Percentiles rank a stretch among this genome's conserved stretches.
Conservation (phyloP, 345 rosid genomes). For the Pugionium cornutum region DNA sequence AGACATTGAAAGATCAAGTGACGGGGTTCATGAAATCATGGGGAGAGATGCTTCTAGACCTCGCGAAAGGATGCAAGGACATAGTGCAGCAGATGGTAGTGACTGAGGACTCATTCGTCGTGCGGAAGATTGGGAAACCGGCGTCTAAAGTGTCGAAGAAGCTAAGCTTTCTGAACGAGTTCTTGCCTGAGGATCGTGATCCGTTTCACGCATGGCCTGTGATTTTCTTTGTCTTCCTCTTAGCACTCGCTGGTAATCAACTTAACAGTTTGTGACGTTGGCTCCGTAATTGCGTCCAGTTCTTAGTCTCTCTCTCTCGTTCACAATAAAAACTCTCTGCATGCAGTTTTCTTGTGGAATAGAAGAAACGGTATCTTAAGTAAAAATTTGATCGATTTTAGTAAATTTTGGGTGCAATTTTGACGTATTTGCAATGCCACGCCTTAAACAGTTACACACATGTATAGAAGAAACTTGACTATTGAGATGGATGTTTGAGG, state of each 20-base stretch:
- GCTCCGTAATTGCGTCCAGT: neutral
- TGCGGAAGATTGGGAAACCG: slow-evolving; percentile 70
- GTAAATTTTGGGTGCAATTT: too few relatives aligned
- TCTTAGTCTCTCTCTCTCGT: too few relatives aligned
- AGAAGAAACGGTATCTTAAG: too few relatives aligned
- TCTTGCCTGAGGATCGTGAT: slow-evolving; percentile 96
- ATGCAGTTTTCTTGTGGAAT: too few relatives aligned
- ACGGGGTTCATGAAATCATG: slow-evolving; percentile 79
- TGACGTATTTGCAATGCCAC: slow-evolving; percentile 3
- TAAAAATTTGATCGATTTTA: too few relatives aligned
- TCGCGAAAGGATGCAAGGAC: slow-evolving; percentile 75
- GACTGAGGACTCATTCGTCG: slow-evolving; percentile 70
- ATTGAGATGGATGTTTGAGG: neutral
- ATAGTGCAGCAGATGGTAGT: slow-evolving; percentile 62
- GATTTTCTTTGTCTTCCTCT: slow-evolving; percentile 58
- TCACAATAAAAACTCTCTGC: neutral
- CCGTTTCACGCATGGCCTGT: slow-evolving; percentile 88
- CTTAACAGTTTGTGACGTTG: neutral
- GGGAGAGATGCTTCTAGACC: slow-evolving; percentile 84
- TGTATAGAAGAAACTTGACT: neutral
- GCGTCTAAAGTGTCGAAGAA: slow-evolving; percentile 58
- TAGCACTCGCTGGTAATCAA: slow-evolving; percentile 77
- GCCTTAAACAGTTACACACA: neutral
- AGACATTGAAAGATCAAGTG: slow-evolving; percentile 68
- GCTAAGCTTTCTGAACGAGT: slow-evolving; percentile 77